Evolutionary conservation across 345 rosid species (phyloP).

Genomic region (Aquilaria yunnanensis): DNA sequence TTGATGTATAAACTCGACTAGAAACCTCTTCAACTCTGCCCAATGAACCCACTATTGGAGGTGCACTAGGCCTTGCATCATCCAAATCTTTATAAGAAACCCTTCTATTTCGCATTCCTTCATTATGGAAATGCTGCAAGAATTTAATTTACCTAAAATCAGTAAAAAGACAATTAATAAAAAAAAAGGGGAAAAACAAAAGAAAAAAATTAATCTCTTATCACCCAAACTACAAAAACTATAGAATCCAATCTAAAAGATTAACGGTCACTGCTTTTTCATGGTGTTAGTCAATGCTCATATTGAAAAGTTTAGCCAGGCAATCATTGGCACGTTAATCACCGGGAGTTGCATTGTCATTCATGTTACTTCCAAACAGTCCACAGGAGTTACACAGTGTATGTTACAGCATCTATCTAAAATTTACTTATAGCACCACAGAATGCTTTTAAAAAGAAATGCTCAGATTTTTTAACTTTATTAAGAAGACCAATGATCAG

Average conservation of each 20-base stretch:
- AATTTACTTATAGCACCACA: background rate
- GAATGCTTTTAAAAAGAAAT: background rate
- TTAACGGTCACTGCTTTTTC: too few species aligned
- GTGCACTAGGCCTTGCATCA: conserved; percentile 64
- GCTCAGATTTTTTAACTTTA: too few species aligned
- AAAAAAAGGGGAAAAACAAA: too few species aligned
- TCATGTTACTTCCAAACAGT: background rate
- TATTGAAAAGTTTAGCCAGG: too few species aligned
- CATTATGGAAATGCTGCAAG: conserved; percentile 43
- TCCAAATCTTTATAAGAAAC: conserved; percentile 33
- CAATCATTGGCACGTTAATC: too few species aligned
- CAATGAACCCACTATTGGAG: conserved; percentile 33
- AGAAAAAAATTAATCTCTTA: background rate
- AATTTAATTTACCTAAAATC: conserved; percentile 6
- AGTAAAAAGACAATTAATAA: background rate
- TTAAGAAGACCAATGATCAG: too few species aligned
- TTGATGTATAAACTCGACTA: conserved; percentile 20
- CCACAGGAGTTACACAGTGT: background rate
- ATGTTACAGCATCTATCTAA: background rate
- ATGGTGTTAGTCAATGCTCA: too few species aligned
- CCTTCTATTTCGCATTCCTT: conserved; percentile 26
- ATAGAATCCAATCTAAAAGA: background rate
- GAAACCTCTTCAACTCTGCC: conserved; percentile 28
- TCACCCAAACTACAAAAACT: background rate
- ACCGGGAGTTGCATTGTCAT: too few species aligned